phyloP scores from a whole-genome alignment of 140 eudicot genomes.

The Bidens hawaiensis region DNA sequence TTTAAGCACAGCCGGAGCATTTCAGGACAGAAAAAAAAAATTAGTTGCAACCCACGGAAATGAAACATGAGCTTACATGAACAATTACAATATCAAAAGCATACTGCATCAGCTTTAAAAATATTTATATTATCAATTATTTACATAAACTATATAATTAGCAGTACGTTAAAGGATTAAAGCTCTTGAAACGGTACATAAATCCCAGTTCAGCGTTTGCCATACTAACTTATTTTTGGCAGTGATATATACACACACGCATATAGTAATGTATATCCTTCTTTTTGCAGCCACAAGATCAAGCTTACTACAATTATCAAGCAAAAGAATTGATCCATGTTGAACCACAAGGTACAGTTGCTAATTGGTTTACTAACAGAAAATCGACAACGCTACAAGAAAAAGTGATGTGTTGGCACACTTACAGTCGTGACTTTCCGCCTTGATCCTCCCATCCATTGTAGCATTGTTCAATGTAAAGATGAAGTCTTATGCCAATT shows the following conservation, averaged over 20 bases:
- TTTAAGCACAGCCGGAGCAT: slow-evolving; percentile 26
- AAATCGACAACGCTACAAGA: slow-evolving; percentile 10
- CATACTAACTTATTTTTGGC: slow-evolving; percentile 4
- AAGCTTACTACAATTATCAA: slow-evolving; percentile 3
- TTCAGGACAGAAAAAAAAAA: slow-evolving; percentile 14
- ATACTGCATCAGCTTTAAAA: not conserved
- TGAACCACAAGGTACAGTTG: slow-evolving; percentile 1
- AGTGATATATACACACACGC: slow-evolving; percentile 1
- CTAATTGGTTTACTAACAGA: slow-evolving; percentile 7
- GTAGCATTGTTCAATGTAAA: slow-evolving; percentile 49
- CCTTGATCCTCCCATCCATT: slow-evolving; percentile 99
- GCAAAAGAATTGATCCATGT: not conserved
- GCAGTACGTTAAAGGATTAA: slow-evolving; percentile 4
- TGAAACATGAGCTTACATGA: slow-evolving; percentile 15
- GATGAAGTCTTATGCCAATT: not conserved
- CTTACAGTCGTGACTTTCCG: slow-evolving; percentile 87
- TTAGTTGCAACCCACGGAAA: slow-evolving; percentile 8
- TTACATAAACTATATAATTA: slow-evolving; percentile 4
- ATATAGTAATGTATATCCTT: not conserved
- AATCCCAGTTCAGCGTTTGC: slow-evolving; percentile 5
- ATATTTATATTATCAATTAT: not conserved
- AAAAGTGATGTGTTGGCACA: slow-evolving; percentile 9
- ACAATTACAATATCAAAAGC: slow-evolving; percentile 5
- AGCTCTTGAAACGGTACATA: slow-evolving; percentile 11
- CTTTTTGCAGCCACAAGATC: not conserved